Evolutionary conservation across 805 yeast species (phyloP).

Genomic region (Hanseniaspora lindneri): DNA sequence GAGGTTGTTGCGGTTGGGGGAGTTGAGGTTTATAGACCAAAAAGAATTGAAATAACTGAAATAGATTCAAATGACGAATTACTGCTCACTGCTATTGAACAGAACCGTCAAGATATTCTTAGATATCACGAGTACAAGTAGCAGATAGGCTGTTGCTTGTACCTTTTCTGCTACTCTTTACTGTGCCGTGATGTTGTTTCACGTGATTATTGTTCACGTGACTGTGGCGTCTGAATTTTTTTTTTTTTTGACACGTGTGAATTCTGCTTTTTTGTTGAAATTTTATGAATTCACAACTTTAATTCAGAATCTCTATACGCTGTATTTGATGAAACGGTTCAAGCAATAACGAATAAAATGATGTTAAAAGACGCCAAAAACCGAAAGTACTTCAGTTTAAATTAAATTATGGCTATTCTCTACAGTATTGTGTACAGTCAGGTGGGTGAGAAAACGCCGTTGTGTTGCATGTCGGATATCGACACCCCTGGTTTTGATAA

Average conservation of each 20-base stretch:
- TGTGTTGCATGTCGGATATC: constrained; percentile 14
- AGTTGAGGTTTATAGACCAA: background rate
- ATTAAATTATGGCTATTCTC: constrained; percentile 4
- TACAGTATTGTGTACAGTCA: constrained; percentile 14
- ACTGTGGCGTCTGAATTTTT: too few relatives aligned
- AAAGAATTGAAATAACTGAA: constrained; percentile 7
- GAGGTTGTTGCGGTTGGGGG: background rate
- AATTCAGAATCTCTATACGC: too few relatives aligned
- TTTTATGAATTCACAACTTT: too few relatives aligned
- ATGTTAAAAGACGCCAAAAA: too few relatives aligned
- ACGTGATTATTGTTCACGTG: too few relatives aligned
- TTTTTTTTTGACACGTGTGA: too few relatives aligned
- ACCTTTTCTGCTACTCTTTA: too few relatives aligned
- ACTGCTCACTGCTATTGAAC: background rate
- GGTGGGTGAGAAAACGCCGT: constrained; percentile 10
- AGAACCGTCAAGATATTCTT: background rate
- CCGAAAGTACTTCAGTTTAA: background rate
- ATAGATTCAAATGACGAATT: constrained; percentile 8
- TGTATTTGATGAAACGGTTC: too few relatives aligned
- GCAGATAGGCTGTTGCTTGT: too few relatives aligned
- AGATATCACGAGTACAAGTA: constrained; percentile 7
- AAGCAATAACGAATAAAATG: too few relatives aligned
- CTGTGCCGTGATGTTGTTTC: too few relatives aligned
- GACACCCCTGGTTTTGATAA: constrained; percentile 14
- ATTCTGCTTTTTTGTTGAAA: too few relatives aligned